Base-by-base conservation (phyloP, 352 stramenopile genomes). In the Lagenidium sp. region DNA sequence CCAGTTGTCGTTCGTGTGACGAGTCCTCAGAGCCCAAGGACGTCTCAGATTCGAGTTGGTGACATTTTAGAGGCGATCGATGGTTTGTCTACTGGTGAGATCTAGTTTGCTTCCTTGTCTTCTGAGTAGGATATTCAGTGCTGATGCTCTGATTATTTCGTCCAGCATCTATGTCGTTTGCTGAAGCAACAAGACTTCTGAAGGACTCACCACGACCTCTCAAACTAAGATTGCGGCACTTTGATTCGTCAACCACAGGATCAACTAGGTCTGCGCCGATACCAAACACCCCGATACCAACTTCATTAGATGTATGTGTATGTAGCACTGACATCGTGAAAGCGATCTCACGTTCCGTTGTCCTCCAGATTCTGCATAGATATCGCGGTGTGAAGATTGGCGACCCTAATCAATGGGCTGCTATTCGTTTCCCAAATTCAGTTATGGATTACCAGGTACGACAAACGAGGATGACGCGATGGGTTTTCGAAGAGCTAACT, bases 31-130 rank as follows among this genome's bases (percentile, higher is more conserved):
- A 62, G 53, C 36, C 47, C 47, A 13, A 39, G 44, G 4, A 15
- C 53, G 7, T 37, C 42, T 18, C 35, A 41, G 4, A 23, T 87
- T 3, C 59, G 68, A 47, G 56, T 76, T 32, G 80, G 77, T 1
- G 80, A 93, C 41, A 60, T 85, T 6, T 50, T 92, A 5, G 72
- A 83, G 53, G 65, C 80, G 18, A 59, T 90, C 21, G 75, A 89
- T 34, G 79, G 77, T 34, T 76, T 90, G 15, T 63, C 75, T 8
- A 86, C n/a, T n/a, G n/a, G n/a, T n/a, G n/a, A n/a, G n/a, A n/a
- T n/a, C n/a, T n/a, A n/a, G n/a, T n/a, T n/a, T n/a, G n/a, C n/a
- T n/a, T n/a, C n/a, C n/a, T n/a, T n/a, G n/a, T n/a, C n/a, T n/a
- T n/a, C n/a, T n/a, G n/a, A n/a, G n/a, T n/a, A n/a, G n/a, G n/a